Conservation (phyloP, 495 filamentous ascomycete genomes). For the Podospora sp. region DNA sequence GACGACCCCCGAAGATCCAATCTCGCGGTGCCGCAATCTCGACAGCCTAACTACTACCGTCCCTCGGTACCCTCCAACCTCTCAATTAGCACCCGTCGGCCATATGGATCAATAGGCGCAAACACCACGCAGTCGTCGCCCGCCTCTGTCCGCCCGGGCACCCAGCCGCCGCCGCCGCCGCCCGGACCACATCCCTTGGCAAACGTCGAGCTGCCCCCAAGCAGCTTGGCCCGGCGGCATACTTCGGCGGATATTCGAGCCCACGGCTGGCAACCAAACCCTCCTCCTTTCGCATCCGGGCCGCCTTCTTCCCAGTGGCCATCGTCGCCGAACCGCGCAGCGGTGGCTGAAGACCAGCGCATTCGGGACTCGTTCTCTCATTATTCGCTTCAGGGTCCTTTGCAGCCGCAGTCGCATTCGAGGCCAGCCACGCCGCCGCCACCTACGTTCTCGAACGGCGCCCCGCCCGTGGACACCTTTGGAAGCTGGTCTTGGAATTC, state of each 20-base stretch:
- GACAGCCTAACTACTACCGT: conserved; percentile 59
- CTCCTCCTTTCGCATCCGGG: conserved; percentile 71
- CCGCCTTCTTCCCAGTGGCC: conserved; percentile 81
- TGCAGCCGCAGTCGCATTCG: conserved; percentile 61
- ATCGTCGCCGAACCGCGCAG: conserved; percentile 73
- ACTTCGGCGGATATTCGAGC: conserved; percentile 95
- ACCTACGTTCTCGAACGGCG: conserved; percentile 50
- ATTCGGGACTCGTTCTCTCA: conserved; percentile 78
- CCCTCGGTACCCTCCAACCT: conserved; percentile 80
- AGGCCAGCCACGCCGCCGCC: conserved; percentile 73
- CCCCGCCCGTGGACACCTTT: conserved; percentile 48
- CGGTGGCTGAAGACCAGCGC: conserved; percentile 69
- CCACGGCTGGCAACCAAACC: conserved; percentile 80
- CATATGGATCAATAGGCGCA: conserved; percentile 74
- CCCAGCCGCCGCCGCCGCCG: conserved; percentile 67
- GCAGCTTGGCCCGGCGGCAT: conserved; percentile 79
- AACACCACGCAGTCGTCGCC: conserved; percentile 69
- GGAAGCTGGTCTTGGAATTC: conserved; percentile 59
- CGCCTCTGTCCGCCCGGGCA: conserved; percentile 61
- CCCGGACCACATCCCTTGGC: conserved; percentile 76
- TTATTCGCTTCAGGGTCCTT: conserved; percentile 69
- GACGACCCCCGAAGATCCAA: conserved; percentile 78
- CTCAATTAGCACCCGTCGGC: conserved; percentile 72
- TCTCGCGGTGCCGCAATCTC: conserved; percentile 50
- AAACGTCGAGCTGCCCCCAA: conserved; percentile 71